Conservation (phyloP, 176 grass and related monocot species). For the Typha latifolia region DNA sequence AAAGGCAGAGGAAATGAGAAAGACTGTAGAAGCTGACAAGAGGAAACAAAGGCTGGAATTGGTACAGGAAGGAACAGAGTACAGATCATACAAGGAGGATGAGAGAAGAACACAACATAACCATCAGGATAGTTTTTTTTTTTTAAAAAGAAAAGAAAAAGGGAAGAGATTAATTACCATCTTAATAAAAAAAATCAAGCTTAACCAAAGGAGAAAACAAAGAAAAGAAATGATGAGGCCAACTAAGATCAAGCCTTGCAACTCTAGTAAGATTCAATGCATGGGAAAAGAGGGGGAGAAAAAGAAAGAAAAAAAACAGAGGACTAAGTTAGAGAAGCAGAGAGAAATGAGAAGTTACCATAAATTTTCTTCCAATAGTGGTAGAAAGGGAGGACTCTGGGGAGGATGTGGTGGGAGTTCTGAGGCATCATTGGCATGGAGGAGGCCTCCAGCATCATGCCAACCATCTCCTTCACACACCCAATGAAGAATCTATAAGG, state of each 20-base stretch:
- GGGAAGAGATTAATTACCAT: constrained; percentile 37
- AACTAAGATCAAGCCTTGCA: no score
- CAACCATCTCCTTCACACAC: constrained; percentile 65
- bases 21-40: constrained; percentile 42
- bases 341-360: constrained; percentile 25
- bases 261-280: no score
- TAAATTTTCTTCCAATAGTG: constrained; percentile 94
- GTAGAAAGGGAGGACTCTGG: constrained; percentile 85
- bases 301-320: not conserved
- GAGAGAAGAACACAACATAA: not conserved
- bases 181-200: constrained; percentile 22
- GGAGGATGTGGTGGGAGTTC: constrained; percentile 72
- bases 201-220: no score
- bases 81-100: constrained; percentile 2
- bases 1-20: constrained; percentile 13
- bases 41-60: constrained; percentile 64
- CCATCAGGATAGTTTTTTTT: no score
- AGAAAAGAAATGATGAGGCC: no score
- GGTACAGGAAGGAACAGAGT: constrained; percentile 21
- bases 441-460: constrained; percentile 62
- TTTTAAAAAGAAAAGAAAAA: no score
- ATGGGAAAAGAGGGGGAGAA: no score
- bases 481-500: constrained; percentile 70
- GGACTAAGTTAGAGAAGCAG: not conserved
- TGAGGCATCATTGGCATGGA: constrained; percentile 65